A percentile compares a stretch with the other conserved stretches of the same genome.
Evolutionary conservation across 441 rosid genomes (phyloP).

Genomic region (Sinapis alba): DNA sequence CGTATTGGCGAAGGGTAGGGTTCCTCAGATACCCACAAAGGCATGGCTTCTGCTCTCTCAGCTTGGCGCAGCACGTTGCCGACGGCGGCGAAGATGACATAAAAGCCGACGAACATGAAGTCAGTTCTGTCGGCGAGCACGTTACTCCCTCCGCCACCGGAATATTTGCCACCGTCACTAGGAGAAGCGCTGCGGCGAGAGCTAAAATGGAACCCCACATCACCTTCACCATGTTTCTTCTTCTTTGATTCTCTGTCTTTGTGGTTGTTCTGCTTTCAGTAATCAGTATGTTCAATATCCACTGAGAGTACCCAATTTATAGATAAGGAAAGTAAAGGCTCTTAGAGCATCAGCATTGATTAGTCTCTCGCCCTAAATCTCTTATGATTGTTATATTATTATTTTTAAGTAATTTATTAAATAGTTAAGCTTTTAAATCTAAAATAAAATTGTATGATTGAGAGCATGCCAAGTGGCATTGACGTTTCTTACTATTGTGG

Average conservation of each 20-base stretch:
- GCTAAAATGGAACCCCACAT: constrained; percentile 10
- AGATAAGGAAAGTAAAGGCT: neutral
- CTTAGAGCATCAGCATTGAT: no score
- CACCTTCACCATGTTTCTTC: constrained; percentile 30
- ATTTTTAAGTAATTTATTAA: no score
- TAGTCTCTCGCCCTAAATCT: no score
- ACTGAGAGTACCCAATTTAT: neutral
- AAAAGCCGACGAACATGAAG: constrained; percentile 71
- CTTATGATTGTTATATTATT: no score
- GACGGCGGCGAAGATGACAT: constrained; percentile 67
- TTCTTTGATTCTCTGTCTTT: constrained; percentile 7
- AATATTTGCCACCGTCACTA: constrained; percentile 15
- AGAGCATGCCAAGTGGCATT: no score
- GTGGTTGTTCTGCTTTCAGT: constrained; percentile 5
- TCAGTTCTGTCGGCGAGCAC: constrained; percentile 67
- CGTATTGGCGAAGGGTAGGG: constrained; percentile 61
- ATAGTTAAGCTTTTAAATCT: no score
- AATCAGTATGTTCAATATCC: neutral
- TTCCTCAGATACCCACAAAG: constrained; percentile 80
- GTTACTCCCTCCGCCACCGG: constrained; percentile 55
- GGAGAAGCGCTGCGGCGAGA: constrained; percentile 12
- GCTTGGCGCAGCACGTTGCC: constrained; percentile 66
- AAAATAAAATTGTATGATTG: no score
- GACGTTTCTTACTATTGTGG: no score
- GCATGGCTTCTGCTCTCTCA: constrained; percentile 89